Conservation (phyloP, 495 filamentous ascomycete genomes). For the Entonaema liquescens region DNA sequence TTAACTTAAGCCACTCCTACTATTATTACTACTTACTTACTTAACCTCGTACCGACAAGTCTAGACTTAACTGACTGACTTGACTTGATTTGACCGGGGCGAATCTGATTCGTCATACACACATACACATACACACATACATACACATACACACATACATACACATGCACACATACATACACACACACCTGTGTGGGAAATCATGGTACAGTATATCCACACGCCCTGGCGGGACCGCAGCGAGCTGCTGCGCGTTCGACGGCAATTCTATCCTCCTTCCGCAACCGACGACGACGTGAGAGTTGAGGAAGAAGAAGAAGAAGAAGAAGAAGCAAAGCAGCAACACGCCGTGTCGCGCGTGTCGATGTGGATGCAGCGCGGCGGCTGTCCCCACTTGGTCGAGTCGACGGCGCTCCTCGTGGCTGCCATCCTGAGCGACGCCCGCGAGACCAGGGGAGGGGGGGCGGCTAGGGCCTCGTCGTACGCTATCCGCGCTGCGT, state of each 20-base stretch:
- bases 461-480: slow-evolving; percentile 48
- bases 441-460: slow-evolving; percentile 57
- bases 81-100: too few species aligned
- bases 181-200: too few species aligned
- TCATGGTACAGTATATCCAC: slow-evolving; percentile 78
- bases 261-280: slow-evolving; percentile 64
- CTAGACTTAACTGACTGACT: background rate
- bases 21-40: too few species aligned
- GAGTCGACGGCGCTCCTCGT: slow-evolving; percentile 82
- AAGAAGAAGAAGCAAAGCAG: slow-evolving; percentile 27
- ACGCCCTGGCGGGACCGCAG: slow-evolving; percentile 77
- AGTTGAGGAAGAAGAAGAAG: slow-evolving; percentile 20
- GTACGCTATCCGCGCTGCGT: slow-evolving; percentile 57
- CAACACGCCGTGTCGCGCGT: slow-evolving; percentile 58
- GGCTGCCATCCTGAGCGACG: slow-evolving; percentile 75
- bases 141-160: too few species aligned
- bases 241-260: slow-evolving; percentile 73
- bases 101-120: background rate
- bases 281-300: slow-evolving; percentile 8
- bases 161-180: too few species aligned
- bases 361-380: slow-evolving; percentile 68
- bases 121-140: background rate
- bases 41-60: too few species aligned
- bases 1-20: too few species aligned
- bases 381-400: slow-evolving; percentile 80